Percentiles rank a stretch among this genome's conserved stretches.
These are phyloP conservation scores for Hypoxylon sp. DNA, from an alignment of 2,329 filamentous ascomycete genomes.

Conservation along the genomic window DNA sequence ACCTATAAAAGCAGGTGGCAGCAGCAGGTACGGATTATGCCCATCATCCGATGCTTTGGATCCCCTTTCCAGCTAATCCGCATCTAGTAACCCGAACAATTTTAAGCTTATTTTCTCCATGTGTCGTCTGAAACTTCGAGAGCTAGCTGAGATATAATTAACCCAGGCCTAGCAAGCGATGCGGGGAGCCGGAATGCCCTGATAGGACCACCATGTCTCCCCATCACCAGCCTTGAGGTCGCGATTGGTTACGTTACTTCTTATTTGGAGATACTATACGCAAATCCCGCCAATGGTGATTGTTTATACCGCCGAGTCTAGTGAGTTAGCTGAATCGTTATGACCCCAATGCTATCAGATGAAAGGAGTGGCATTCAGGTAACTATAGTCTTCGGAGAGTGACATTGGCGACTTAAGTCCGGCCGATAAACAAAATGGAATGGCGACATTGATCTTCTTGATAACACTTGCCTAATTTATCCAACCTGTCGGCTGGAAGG, in stretches of 20 bases:
- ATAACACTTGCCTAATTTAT: slow-evolving; percentile 29
- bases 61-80: background rate
- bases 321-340: background rate
- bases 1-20: background rate
- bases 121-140: background rate
- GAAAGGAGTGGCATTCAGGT: slow-evolving; percentile 1
- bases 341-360: background rate
- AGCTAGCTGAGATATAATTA: background rate
- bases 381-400: slow-evolving; percentile 2
- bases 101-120: slow-evolving; percentile 5
- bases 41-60: too few relatives aligned
- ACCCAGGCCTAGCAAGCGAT: background rate
- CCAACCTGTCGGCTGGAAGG: slow-evolving; percentile 9
- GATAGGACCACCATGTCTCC: background rate
- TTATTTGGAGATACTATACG: background rate
- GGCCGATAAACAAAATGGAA: slow-evolving; percentile 8
- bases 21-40: too few relatives aligned
- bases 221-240: background rate
- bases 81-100: background rate
- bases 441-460: slow-evolving; percentile 4
- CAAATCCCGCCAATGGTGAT: slow-evolving; percentile 3
- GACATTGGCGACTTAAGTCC: slow-evolving; percentile 7
- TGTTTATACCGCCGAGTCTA: slow-evolving; percentile 1
- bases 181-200: background rate
- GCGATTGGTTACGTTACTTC: background rate